Percentiles rank a stretch among this genome's conserved stretches.
phyloP scores from a whole-genome alignment of 2,329 filamentous ascomycete species.

The Colletotrichum paranaense region DNA sequence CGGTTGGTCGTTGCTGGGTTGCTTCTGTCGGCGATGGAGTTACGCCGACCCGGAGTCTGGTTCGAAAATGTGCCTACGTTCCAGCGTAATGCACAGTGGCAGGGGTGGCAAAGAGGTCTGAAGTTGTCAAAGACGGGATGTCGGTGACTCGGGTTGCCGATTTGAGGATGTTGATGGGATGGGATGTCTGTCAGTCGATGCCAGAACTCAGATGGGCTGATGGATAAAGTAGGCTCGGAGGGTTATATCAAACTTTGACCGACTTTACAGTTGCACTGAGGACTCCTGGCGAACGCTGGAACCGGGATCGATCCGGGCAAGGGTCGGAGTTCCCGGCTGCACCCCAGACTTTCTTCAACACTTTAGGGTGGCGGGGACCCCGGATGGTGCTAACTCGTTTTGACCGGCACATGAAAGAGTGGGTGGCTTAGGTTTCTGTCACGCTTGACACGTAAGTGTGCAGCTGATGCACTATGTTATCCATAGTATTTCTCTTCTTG shows the following conservation, averaged over 20 bases:
- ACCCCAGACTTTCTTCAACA: conserved; percentile 28
- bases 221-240: background rate
- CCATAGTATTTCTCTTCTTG: background rate
- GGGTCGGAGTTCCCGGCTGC: conserved; percentile 28
- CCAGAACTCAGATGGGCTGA: background rate
- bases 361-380: conserved; percentile 23
- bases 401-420: background rate
- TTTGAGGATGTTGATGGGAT: background rate
- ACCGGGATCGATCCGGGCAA: conserved; percentile 21
- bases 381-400: conserved; percentile 23
- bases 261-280: background rate
- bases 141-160: conserved; percentile 25
- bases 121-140: conserved; percentile 13
- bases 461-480: background rate
- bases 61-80: conserved; percentile 2
- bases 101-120: background rate
- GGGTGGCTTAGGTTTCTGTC: conserved; percentile 1
- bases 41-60: conserved; percentile 4
- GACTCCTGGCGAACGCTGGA: conserved; percentile 8
- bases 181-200: conserved; percentile 3
- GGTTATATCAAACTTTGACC: conserved; percentile 31
- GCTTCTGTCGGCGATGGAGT: conserved; percentile 3
- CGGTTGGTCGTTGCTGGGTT: background rate
- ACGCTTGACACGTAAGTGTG: conserved; percentile 5
- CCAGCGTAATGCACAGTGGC: conserved; percentile 26